These are phyloP conservation scores for Penicillium dipodomyicola DNA, from an alignment of 495 filamentous ascomycete genomes.

Conservation along the genomic window DNA sequence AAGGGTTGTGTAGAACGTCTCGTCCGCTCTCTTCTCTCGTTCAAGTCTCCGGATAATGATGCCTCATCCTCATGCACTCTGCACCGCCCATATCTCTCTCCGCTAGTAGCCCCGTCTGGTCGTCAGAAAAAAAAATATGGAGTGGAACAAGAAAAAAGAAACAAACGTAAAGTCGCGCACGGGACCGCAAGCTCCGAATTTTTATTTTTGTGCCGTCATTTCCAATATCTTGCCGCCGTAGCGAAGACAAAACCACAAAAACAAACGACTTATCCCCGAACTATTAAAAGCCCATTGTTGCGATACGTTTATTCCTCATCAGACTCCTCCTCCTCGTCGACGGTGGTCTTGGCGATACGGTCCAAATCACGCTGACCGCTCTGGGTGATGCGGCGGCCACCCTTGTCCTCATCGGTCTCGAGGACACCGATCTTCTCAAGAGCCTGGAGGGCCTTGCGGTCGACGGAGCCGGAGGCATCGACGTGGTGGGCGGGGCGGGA, in stretches of 20 bases:
- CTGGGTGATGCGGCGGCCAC: slow-evolving; percentile 95
- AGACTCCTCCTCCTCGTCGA: slow-evolving; percentile 53
- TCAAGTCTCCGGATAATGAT: slow-evolving; percentile 24
- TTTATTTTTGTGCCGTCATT: slow-evolving; percentile 31
- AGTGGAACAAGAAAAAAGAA: slow-evolving; percentile 23
- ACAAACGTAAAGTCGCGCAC: slow-evolving; percentile 31
- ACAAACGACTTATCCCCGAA: slow-evolving; percentile 26
- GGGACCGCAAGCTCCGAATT: slow-evolving; percentile 34
- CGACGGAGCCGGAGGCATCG: slow-evolving; percentile 88
- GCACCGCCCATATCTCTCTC: slow-evolving; percentile 21
- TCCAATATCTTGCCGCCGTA: slow-evolving; percentile 23
- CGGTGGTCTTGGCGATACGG: slow-evolving; percentile 64
- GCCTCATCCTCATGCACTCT: slow-evolving; percentile 32
- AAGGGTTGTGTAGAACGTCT: slow-evolving; percentile 17
- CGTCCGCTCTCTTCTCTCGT: slow-evolving; percentile 31
- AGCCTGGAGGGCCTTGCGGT: slow-evolving; percentile 92
- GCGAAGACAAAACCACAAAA: slow-evolving; percentile 33
- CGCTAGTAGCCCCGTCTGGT: slow-evolving; percentile 36
- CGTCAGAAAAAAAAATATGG: slow-evolving; percentile 29
- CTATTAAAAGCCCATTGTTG: slow-evolving; percentile 34
- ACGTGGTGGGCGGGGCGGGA: slow-evolving; percentile 89
- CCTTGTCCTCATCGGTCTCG: slow-evolving; percentile 94
- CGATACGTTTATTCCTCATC: slow-evolving; percentile 50
- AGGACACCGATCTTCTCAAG: slow-evolving; percentile 99
- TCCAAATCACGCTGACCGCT: slow-evolving; percentile 97